Evolutionary conservation across 148 eudicot genomes (phyloP).

Genomic region (Simmondsia chinensis): DNA sequence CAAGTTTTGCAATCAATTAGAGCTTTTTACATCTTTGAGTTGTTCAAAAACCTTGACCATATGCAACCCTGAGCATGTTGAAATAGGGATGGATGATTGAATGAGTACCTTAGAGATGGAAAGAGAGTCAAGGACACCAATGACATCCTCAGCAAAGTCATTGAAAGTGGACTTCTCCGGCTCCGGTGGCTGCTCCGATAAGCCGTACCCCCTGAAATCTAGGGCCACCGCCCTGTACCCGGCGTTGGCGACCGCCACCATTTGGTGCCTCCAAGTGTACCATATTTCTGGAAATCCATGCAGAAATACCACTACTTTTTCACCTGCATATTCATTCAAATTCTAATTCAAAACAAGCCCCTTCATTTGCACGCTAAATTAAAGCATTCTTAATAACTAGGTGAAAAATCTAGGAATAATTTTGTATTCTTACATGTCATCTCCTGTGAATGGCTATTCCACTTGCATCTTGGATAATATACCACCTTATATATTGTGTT

Average conservation of each 20-base stretch:
- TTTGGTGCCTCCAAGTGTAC: constrained; percentile 58
- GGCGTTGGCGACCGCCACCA: constrained; percentile 37
- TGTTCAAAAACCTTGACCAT: too few species aligned
- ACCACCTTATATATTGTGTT: too few species aligned
- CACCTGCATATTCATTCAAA: constrained; percentile 8
- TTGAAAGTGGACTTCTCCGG: constrained; percentile 29
- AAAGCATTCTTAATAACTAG: too few species aligned
- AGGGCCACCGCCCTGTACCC: constrained; percentile 41
- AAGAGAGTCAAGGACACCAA: constrained; percentile 27
- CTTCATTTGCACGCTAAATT: too few species aligned
- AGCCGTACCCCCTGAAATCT: constrained; percentile 49
- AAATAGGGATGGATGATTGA: too few species aligned
- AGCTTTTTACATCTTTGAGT: too few species aligned
- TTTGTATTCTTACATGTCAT: not conserved
- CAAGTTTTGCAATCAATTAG: too few species aligned
- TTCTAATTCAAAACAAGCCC: not conserved
- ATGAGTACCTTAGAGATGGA: constrained; percentile 29
- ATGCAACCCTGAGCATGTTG: not conserved
- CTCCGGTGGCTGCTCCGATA: constrained; percentile 36
- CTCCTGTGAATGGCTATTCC: too few species aligned
- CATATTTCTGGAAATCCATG: constrained; percentile 59
- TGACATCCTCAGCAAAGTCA: constrained; percentile 27
- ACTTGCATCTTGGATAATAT: too few species aligned
- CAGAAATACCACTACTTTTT: constrained; percentile 15
- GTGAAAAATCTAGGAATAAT: too few species aligned